Conservation (phyloP, 345 rosid genomes). For the Lepidium aucheri region DNA sequence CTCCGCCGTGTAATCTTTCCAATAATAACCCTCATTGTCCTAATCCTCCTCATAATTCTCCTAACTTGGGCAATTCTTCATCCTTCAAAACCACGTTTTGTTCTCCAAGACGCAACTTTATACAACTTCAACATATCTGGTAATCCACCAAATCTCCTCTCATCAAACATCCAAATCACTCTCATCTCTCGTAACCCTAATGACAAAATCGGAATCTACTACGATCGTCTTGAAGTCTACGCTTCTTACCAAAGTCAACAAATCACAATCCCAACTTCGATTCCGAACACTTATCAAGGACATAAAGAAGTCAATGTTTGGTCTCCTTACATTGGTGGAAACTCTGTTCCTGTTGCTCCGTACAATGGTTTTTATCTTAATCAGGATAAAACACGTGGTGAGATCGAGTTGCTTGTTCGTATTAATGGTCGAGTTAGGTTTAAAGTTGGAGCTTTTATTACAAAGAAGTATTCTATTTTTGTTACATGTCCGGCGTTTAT, state of each 20-base stretch:
- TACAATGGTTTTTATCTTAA: conserved; percentile 24
- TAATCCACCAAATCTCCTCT: conserved; percentile 44
- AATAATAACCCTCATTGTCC: conserved; percentile 32
- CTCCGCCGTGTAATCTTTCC: conserved; percentile 22
- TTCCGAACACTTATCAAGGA: conserved; percentile 31
- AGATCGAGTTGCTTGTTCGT: conserved; percentile 11
- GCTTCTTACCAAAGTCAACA: conserved; percentile 35
- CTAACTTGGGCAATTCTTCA: conserved; percentile 59
- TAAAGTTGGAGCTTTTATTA: conserved; percentile 27
- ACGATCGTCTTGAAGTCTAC: conserved; percentile 36
- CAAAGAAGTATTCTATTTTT: conserved; percentile 25
- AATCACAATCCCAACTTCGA: conserved; percentile 24
- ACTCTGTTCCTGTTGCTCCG: conserved; percentile 31
- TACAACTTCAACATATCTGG: conserved; percentile 64
- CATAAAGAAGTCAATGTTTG: conserved; percentile 38
- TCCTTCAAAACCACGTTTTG: conserved; percentile 59
- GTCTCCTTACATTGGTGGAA: conserved; percentile 40
- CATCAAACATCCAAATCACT: conserved; percentile 59
- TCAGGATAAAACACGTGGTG: conserved; percentile 22
- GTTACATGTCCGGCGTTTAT: conserved; percentile 37
- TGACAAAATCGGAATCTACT: conserved; percentile 35
- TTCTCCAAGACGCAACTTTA: conserved; percentile 85
- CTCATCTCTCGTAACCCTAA: conserved; percentile 62
- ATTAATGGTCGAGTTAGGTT: conserved; percentile 28
- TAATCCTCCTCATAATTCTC: conserved; percentile 38